Conservation (phyloP, 352 stramenopile genomes). For the Phytophthora pinifolia region DNA sequence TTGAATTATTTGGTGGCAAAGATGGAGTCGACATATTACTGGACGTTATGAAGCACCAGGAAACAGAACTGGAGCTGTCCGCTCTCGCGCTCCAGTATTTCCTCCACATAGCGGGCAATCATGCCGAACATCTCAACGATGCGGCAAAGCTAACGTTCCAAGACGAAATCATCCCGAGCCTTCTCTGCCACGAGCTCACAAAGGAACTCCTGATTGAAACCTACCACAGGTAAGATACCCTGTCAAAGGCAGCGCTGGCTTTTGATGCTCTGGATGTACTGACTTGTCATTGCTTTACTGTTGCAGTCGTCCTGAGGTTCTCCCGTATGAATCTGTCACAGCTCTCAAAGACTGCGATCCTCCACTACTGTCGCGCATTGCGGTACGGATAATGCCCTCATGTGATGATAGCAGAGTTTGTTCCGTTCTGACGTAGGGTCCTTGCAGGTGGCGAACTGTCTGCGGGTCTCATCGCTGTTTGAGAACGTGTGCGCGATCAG, state of each 20-base stretch:
- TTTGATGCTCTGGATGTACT: conserved; percentile 3
- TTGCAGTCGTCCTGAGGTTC: conserved; percentile 46
- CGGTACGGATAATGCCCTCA: conserved; percentile 30
- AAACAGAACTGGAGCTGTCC: conserved; percentile 64
- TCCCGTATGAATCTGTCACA: conserved; percentile 53
- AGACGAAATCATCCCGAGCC: conserved; percentile 50
- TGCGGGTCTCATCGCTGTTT: conserved; percentile 79
- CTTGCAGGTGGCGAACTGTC: conserved; percentile 71
- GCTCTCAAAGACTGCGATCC: conserved; percentile 40
- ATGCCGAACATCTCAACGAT: conserved; percentile 41
- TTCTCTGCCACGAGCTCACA: conserved; percentile 64
- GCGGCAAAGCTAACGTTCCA: conserved; percentile 45
- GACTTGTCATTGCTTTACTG: conserved; percentile 6
- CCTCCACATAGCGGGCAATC: conserved; percentile 69
- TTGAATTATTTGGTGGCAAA: conserved; percentile 45
- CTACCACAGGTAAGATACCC: conserved; percentile 44
- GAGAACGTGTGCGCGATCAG: conserved; percentile 78
- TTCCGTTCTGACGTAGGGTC: neutral
- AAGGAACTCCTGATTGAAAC: conserved; percentile 79
- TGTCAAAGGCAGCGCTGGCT: neutral
- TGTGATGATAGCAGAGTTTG: neutral
- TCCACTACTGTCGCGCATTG: conserved; percentile 71
- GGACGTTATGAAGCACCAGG: conserved; percentile 67
- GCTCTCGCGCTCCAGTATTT: conserved; percentile 83
- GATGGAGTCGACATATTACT: conserved; percentile 65